A percentile compares a stretch with the other conserved stretches of the same genome.
Conservation (phyloP, 164 flowering plant species). For the Annona squamosa region DNA sequence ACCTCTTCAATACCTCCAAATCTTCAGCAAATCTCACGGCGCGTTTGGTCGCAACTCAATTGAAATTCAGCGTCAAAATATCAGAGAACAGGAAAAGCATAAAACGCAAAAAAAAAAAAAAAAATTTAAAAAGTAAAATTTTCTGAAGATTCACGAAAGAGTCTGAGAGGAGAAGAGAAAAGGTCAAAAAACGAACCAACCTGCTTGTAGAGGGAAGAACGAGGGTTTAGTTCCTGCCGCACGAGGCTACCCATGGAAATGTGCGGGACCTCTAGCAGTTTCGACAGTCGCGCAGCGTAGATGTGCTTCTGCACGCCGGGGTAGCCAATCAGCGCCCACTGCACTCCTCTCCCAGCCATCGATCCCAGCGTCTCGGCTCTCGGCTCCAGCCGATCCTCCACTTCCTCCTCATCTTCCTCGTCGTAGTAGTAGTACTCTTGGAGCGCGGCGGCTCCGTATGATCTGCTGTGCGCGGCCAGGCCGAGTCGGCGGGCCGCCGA, state of each 20-base stretch:
- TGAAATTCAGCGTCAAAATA: too few species aligned
- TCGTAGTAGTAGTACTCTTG: constrained; percentile 20
- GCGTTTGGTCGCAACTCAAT: too few species aligned
- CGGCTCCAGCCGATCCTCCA: constrained; percentile 4
- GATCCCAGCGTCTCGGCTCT: constrained; percentile 25
- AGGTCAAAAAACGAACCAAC: constrained; percentile 20
- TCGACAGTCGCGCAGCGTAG: constrained; percentile 70
- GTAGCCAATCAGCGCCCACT: constrained; percentile 90
- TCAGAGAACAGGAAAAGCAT: neutral
- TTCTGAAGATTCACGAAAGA: neutral
- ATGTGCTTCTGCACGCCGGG: constrained; percentile 62
- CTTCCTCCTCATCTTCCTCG: constrained; percentile 9
- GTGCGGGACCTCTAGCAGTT: constrained; percentile 84
- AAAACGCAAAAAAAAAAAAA: neutral
- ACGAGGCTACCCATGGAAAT: constrained; percentile 85
- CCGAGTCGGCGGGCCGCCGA: neutral
- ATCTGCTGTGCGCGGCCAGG: constrained; percentile 7
- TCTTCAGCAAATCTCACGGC: too few species aligned
- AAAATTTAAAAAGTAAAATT: neutral
- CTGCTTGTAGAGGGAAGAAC: constrained; percentile 75
- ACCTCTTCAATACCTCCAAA: too few species aligned
- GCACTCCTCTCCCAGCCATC: constrained; percentile 42
- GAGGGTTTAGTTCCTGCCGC: constrained; percentile 76
- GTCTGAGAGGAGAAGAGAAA: neutral
- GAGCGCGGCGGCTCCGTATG: constrained; percentile 25